Base-by-base conservation (phyloP, 2,329 filamentous ascomycete genomes). In the Colletotrichum echinochloae region DNA sequence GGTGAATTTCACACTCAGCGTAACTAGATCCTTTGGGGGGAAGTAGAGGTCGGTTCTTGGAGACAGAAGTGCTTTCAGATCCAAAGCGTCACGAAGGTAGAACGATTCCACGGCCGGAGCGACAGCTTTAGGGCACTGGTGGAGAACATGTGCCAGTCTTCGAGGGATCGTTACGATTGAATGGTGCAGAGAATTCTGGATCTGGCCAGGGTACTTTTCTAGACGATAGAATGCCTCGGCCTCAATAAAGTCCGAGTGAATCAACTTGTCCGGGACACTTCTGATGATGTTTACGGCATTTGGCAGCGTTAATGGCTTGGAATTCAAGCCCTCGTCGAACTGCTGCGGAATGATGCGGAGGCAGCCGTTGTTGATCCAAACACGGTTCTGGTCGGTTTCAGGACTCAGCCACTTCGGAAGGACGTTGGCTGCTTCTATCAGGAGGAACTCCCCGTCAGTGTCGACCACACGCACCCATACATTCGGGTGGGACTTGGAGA, bases 341-440 rank as follows among this genome's bases (percentile, higher is more conserved):
- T 81, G 77, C 3, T 88, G 74, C 26, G 93, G 89, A 66, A 98
- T 92, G 69, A 98, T 89, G 56, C 89, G 85, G 23, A 98, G 85
- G 65, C 91, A 88, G 66, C 92, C 93, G 39, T 90, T 83, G 75
- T 97, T 89, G 65, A 99, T 90, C 96, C 96, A 99, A 41, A 97
- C 91, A 66, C 96, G 88, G 78, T 97, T 93, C 73, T 91, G 89
- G 73, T 97, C 94, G 48, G 95, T 91, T 73, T 97, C 95, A 0
- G 96, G 96, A 74, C 91, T 97, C 33, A 99, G 83, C 97, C 96
- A 99, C 72, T 88, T 90, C 2, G 96, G 96, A 2, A 98, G 84
- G 18, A 91, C 90, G 74, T 93, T 94, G 35, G 97, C 95, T 37
- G 95, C 96, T 83, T 99, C 96, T 66, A 98, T 92, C 23, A 99